Evolutionary conservation across 2,329 filamentous ascomycete species (phyloP).

Genomic region (Blumeriella jaapii): DNA sequence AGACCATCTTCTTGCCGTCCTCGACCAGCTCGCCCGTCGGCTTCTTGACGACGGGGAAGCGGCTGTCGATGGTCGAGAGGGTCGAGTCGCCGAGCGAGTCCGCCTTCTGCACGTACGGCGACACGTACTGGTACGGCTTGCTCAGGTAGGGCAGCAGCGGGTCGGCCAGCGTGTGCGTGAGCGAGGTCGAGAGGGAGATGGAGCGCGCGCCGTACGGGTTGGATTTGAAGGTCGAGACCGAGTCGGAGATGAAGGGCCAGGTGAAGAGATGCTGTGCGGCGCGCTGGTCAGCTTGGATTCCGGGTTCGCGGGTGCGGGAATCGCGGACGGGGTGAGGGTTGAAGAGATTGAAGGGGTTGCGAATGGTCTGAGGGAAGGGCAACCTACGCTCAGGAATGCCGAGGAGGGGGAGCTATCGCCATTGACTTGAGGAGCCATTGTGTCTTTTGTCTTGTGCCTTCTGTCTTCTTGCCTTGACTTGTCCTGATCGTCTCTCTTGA

Average conservation of each 20-base stretch:
- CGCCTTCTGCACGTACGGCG: conserved; percentile 73
- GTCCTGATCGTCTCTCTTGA: too few species aligned
- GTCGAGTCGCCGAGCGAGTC: conserved; percentile 66
- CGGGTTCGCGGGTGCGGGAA: neutral
- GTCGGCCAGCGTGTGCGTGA: conserved; percentile 53
- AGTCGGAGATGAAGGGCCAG: conserved; percentile 74
- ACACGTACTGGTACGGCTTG: conserved; percentile 70
- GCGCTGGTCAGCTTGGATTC: neutral
- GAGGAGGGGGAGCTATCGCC: conserved; percentile 37
- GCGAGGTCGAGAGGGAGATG: conserved; percentile 60
- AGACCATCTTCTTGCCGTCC: conserved; percentile 49
- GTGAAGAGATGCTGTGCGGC: conserved; percentile 60
- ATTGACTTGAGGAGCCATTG: conserved; percentile 36
- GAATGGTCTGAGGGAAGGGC: conserved; percentile 11
- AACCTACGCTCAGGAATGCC: conserved; percentile 37
- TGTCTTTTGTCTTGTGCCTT: too few species aligned
- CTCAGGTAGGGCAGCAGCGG: conserved; percentile 69
- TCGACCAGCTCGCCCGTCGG: conserved; percentile 59
- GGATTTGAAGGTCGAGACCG: conserved; percentile 65
- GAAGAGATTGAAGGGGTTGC: conserved; percentile 5
- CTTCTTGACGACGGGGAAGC: conserved; percentile 64
- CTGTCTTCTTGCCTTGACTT: too few species aligned
- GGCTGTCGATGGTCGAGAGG: conserved; percentile 57
- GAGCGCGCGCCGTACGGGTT: conserved; percentile 79
- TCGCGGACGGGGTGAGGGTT: neutral